A percentile compares a stretch with the other conserved stretches of the same genome.
Evolutionary conservation across 192 early-diverging fungal genomes (phyloP).

Genomic region (Diversispora epigaea): DNA sequence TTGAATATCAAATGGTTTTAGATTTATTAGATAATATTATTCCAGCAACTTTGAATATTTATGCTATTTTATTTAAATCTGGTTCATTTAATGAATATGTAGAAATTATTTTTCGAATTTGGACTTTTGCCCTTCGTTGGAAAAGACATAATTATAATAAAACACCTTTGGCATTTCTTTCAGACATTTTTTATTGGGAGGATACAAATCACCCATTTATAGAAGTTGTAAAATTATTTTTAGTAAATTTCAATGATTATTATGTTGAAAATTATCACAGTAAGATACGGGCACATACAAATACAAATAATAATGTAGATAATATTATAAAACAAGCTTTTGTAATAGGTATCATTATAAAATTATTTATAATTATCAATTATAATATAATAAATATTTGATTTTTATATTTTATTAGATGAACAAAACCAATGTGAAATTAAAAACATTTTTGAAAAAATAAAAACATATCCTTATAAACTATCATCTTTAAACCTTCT

Average conservation of each 20-base stretch:
- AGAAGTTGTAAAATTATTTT: neutral
- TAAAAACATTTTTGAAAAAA: too few relatives aligned
- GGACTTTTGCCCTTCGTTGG: neutral
- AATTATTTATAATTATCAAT: too few relatives aligned
- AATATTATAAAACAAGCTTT: neutral
- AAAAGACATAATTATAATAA: neutral
- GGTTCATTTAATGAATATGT: neutral
- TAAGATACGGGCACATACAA: neutral
- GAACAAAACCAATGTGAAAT: too few relatives aligned
- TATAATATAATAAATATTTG: too few relatives aligned
- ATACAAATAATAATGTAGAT: neutral
- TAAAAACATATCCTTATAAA: too few relatives aligned
- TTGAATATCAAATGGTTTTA: slow-evolving; percentile 1
- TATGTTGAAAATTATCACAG: neutral
- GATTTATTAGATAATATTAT: slow-evolving; percentile 1
- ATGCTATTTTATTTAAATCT: neutral
- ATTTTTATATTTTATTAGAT: too few relatives aligned
- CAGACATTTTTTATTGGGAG: slow-evolving; percentile 15
- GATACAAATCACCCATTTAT: neutral
- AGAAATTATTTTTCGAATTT: neutral
- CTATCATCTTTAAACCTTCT: too few relatives aligned
- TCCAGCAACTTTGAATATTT: neutral
- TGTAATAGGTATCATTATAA: neutral
- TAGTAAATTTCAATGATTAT: slow-evolving; percentile 1
- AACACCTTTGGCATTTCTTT: neutral